phyloP scores from a whole-genome alignment of 306 rosid species.

The Potentilla sterilis region DNA sequence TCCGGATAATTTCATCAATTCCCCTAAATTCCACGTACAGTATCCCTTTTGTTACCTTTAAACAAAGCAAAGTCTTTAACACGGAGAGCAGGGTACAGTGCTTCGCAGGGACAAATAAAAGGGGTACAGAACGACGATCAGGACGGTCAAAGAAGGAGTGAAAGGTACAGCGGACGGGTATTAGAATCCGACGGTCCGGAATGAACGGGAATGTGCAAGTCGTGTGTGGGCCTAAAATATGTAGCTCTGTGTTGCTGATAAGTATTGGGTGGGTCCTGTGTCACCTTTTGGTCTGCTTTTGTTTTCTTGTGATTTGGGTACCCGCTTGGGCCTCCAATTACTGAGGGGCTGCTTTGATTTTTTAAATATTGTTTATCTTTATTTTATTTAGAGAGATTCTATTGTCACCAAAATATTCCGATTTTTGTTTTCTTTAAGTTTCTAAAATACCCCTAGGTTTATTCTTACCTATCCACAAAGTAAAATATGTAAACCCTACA shows the following conservation, averaged over 20 bases:
- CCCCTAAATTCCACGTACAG: conserved; percentile 18
- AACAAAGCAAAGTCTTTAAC: conserved; percentile 4
- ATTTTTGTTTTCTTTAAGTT: background rate
- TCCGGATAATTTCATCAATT: conserved; percentile 4
- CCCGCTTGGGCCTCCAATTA: conserved; percentile 17
- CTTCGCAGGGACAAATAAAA: background rate
- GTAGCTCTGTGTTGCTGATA: conserved; percentile 23
- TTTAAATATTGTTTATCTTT: background rate
- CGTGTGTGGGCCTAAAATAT: background rate
- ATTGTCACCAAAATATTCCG: background rate
- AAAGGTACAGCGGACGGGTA: background rate
- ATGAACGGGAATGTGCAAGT: background rate
- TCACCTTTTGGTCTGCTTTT: conserved; percentile 13
- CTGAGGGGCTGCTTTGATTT: background rate
- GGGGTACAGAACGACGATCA: background rate
- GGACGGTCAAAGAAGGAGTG: conserved; percentile 6
- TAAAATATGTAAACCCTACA: too few relatives aligned
- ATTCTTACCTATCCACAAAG: background rate
- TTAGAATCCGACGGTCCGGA: background rate
- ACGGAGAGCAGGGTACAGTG: background rate
- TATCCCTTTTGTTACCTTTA: conserved; percentile 4
- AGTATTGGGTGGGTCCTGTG: conserved; percentile 35
- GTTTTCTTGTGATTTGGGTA: background rate
- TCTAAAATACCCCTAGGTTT: background rate
- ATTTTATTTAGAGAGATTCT: background rate